Evolutionary conservation across 2,329 filamentous ascomycete genomes (phyloP).

Genomic region (Emergomyces africanus): DNA sequence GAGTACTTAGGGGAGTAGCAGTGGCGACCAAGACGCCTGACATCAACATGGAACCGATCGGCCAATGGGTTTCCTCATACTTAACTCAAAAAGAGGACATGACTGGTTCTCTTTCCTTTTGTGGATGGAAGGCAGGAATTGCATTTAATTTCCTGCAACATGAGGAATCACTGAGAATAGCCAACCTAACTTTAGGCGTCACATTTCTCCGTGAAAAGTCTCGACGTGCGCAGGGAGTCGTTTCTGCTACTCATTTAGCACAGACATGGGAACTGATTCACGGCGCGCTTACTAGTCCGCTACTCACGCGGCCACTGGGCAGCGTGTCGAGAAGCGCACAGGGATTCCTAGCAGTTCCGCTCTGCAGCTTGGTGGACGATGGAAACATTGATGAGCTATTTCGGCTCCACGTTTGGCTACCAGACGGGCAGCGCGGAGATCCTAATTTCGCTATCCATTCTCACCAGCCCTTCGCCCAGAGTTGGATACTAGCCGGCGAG

Average conservation of each 20-base stretch:
- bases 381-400: neutral
- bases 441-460: neutral
- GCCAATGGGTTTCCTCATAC: neutral
- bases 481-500: neutral
- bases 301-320: neutral
- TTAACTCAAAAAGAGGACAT: no score
- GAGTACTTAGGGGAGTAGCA: neutral
- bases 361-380: neutral
- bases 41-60: neutral
- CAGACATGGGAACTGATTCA: neutral
- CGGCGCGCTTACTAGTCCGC: neutral
- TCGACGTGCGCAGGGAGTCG: neutral
- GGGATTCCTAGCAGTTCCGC: neutral
- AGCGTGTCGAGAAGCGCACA: neutral
- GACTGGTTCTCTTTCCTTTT: neutral
- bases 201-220: neutral
- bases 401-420: neutral
- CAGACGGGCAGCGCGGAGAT: neutral
- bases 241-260: neutral
- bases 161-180: neutral
- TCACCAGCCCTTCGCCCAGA: neutral
- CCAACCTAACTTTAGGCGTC: neutral
- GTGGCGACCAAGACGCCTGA: neutral
- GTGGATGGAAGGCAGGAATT: neutral
- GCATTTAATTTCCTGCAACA: neutral